These are phyloP conservation scores for Fusarium lyarnte DNA, from an alignment of 2,329 filamentous ascomycete species.

Conservation along the genomic window DNA sequence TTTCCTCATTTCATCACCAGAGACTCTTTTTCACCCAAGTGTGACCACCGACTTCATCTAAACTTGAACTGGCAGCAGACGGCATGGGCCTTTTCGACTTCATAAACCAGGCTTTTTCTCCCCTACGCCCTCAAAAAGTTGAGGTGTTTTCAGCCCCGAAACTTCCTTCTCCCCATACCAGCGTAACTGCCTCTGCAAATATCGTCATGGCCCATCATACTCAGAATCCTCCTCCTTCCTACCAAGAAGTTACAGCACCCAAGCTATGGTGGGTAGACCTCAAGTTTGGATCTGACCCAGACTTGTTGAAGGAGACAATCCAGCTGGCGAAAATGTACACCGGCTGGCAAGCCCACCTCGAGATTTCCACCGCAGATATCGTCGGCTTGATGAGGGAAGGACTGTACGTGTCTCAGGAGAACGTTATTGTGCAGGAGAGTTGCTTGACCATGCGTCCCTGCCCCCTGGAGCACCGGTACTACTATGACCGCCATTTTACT, in stretches of 20 bases:
- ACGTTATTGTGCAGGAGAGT: not conserved
- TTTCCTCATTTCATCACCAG: accelerated
- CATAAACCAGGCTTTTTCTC: not conserved
- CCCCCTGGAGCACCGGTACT: accelerated
- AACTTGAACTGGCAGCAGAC: accelerated
- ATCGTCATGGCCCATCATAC: accelerated
- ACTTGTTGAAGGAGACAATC: accelerated
- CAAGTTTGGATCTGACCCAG: accelerated
- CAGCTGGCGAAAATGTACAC: accelerated
- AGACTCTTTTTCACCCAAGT: not conserved
- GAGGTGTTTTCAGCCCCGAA: not conserved
- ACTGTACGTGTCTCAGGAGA: not conserved
- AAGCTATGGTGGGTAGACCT: accelerated
- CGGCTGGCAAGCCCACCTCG: not conserved
- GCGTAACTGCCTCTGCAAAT: not conserved
- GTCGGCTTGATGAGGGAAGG: not conserved
- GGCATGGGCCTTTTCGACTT: not conserved
- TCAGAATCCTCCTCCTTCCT: not conserved
- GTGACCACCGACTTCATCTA: accelerated
- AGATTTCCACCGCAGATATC: not conserved
- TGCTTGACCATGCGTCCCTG: accelerated
- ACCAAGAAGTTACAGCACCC: not conserved
- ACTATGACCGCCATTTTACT: not conserved
- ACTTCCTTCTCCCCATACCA: not conserved
- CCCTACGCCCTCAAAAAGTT: not conserved